Evolutionary conservation across 1,284 basidiomycete genomes (phyloP).

Genomic region (Erythrobasidium hasegawianum): DNA sequence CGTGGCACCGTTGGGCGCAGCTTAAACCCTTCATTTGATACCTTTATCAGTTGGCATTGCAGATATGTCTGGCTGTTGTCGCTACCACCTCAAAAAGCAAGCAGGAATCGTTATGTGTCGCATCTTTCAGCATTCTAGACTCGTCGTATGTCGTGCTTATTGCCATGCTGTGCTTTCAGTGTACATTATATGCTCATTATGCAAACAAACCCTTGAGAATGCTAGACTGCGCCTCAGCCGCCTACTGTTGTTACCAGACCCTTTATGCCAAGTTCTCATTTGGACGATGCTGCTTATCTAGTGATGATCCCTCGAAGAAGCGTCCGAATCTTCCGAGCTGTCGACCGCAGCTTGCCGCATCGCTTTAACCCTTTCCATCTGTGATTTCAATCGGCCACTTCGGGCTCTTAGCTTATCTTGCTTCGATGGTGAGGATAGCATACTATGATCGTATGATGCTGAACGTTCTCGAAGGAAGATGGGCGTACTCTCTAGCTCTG

Average conservation of each 20-base stretch:
- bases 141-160: not conserved
- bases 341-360: constrained; percentile 12
- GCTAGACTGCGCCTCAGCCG: too few relatives aligned
- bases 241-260: too few relatives aligned
- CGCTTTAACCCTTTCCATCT: constrained; percentile 32
- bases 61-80: not conserved
- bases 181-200: not conserved
- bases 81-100: too few relatives aligned
- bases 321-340: constrained; percentile 18
- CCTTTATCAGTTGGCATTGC: not conserved
- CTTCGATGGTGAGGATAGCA: not conserved
- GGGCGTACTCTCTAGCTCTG: constrained; percentile 1
- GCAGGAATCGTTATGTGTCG: too few relatives aligned
- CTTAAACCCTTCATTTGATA: not conserved
- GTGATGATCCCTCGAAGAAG: constrained; percentile 7
- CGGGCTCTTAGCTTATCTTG: constrained; percentile 3
- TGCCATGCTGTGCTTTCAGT: constrained; percentile 1
- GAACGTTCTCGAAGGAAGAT: constrained; percentile 3
- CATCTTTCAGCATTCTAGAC: too few relatives aligned
- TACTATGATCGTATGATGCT: constrained; percentile 14
- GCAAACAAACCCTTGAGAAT: too few relatives aligned
- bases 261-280: too few relatives aligned
- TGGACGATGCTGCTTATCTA: too few relatives aligned
- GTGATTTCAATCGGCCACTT: constrained; percentile 8
- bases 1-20: constrained; percentile 3